phyloP scores from a whole-genome alignment of 805 yeast species.

The fission yeast (Schizosaccharomyces pombe) region ASM294v3 CU329670.1:9001-9500 shows the following conservation, averaged over 20 bases:
- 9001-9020: slow-evolving; percentile 60
- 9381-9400: too few relatives aligned
- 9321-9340: too few relatives aligned
- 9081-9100: slow-evolving; percentile 46
- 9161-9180: slow-evolving; percentile 76
- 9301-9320: too few relatives aligned
- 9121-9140: slow-evolving; percentile 72
- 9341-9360: too few relatives aligned
- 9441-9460: too few relatives aligned
- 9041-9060: slow-evolving; percentile 88
- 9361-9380: too few relatives aligned
- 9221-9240: not conserved
- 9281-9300: too few relatives aligned
- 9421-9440: too few relatives aligned
- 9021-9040: slow-evolving; percentile 73
- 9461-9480: too few relatives aligned
- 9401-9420: too few relatives aligned
- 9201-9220: not conserved
- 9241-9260: not conserved
- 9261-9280: not conserved
- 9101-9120: slow-evolving; percentile 71
- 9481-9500: too few relatives aligned
- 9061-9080: slow-evolving; percentile 63
- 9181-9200: slow-evolving; percentile 15
- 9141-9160: slow-evolving; percentile 84